Conservation (phyloP, 2,329 filamentous ascomycete genomes). For the Diatrype stigma region DNA sequence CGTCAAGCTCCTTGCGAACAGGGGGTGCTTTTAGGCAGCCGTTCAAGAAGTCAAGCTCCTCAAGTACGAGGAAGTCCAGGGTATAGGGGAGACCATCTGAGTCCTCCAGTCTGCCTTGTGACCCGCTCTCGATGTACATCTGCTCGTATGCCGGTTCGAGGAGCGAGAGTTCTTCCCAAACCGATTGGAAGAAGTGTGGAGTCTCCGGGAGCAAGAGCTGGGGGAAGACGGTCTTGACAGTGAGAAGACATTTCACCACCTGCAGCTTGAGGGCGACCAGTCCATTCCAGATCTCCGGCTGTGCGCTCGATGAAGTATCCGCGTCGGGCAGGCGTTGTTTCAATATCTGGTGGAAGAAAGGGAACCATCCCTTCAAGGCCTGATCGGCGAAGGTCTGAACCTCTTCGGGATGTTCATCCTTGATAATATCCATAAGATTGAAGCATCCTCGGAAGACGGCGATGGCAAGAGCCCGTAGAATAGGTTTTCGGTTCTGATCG, state of each 20-base stretch:
- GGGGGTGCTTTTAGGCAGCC: slow-evolving; percentile 83
- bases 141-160: slow-evolving; percentile 71
- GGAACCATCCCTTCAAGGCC: slow-evolving; percentile 76
- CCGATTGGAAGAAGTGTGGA: slow-evolving; percentile 74
- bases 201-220: slow-evolving; percentile 78
- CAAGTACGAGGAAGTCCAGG: slow-evolving; percentile 85
- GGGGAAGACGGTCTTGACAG: slow-evolving; percentile 80
- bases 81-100: slow-evolving; percentile 90
- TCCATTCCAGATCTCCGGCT: slow-evolving; percentile 72
- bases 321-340: slow-evolving; percentile 71
- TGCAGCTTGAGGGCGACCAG: slow-evolving; percentile 85
- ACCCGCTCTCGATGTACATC: slow-evolving; percentile 81
- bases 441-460: slow-evolving; percentile 90
- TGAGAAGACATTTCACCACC: slow-evolving; percentile 89
- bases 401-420: slow-evolving; percentile 83
- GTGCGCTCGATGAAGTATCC: slow-evolving; percentile 45
- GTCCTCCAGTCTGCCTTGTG: slow-evolving; percentile 85
- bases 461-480: slow-evolving; percentile 78
- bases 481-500: slow-evolving; percentile 68
- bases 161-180: slow-evolving; percentile 81
- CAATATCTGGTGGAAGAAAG: slow-evolving; percentile 79
- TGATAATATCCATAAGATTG: slow-evolving; percentile 92
- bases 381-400: slow-evolving; percentile 89
- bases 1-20: slow-evolving; percentile 83
- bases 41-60: slow-evolving; percentile 93